Conservation (phyloP, 352 stramenopile species). For the Phytophthora kernoviae region DNA sequence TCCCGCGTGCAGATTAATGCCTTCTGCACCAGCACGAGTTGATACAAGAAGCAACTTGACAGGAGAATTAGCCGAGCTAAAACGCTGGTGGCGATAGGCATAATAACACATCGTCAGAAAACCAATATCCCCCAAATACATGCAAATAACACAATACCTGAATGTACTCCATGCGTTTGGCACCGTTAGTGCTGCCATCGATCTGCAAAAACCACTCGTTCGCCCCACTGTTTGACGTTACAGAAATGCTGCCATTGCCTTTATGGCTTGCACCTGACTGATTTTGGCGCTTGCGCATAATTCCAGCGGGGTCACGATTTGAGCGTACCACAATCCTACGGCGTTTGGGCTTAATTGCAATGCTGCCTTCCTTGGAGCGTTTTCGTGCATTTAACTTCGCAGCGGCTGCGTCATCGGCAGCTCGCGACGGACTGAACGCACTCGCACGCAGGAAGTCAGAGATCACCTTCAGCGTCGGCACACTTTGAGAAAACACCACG, state of each 20-base stretch:
- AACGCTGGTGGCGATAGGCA: constrained; percentile 40
- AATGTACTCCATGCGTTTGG: constrained; percentile 88
- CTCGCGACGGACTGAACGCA: constrained; percentile 49
- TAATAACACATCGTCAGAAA: constrained; percentile 6
- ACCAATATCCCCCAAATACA: background rate
- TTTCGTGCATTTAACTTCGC: constrained; percentile 25
- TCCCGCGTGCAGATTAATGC: constrained; percentile 89
- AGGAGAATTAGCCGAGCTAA: constrained; percentile 53
- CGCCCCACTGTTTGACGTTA: constrained; percentile 9
- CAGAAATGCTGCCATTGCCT: background rate
- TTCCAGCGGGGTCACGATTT: constrained; percentile 62
- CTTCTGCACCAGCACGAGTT: constrained; percentile 82
- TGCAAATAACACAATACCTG: constrained; percentile 39
- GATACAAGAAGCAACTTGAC: constrained; percentile 83
- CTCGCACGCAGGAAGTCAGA: constrained; percentile 66
- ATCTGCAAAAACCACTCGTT: constrained; percentile 85
- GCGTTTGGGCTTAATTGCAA: constrained; percentile 34
- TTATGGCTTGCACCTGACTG: constrained; percentile 18
- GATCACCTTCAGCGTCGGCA: constrained; percentile 85
- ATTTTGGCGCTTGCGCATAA: constrained; percentile 53
- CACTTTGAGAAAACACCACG: constrained; percentile 89
- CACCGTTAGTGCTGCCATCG: constrained; percentile 71
- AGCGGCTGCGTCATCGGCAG: constrained; percentile 21
- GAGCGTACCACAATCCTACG: constrained; percentile 32
- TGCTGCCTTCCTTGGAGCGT: constrained; percentile 13